Percentiles rank a stretch among this genome's conserved stretches.
Evolutionary conservation across 75 land plant species (phyloP).

Genomic region (Cunninghamia lanceolata): DNA sequence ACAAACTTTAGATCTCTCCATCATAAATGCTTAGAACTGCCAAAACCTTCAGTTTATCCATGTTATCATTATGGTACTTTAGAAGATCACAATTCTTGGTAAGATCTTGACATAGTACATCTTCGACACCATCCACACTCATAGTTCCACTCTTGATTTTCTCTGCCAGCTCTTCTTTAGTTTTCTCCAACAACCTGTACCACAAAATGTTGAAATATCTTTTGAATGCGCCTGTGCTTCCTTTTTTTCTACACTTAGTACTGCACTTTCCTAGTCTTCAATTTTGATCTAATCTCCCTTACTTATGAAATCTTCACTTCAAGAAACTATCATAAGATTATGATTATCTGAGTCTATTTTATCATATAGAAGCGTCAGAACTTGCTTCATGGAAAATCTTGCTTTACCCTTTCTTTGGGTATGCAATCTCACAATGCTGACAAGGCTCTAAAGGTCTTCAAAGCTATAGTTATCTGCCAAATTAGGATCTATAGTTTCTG

Average conservation of each 20-base stretch:
- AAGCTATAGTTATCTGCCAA: conserved; percentile 43
- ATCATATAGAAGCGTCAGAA: conserved; percentile 63
- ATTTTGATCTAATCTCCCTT: no score
- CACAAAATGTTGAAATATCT: no score
- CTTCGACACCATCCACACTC: conserved; percentile 43
- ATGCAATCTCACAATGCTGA: conserved; percentile 59
- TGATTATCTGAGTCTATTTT: conserved; percentile 42
- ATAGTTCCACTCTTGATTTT: conserved; percentile 55
- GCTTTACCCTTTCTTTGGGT: conserved; percentile 62
- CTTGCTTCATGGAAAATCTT: conserved; percentile 81
- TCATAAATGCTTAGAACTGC: no score
- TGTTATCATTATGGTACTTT: no score
- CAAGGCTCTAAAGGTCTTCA: conserved; percentile 57
- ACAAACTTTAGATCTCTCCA: no score
- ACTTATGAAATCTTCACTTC: conserved; percentile 34
- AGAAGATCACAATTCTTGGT: conserved; percentile 43
- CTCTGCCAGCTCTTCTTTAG: conserved; percentile 64
- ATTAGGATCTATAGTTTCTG: conserved; percentile 60
- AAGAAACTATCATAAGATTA: conserved; percentile 26
- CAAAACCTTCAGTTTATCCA: no score
- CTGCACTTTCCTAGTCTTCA: no score
- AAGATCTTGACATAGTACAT: conserved; percentile 54
- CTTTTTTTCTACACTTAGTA: no score
- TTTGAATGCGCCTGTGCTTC: no score
- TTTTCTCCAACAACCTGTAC: no score